Evolutionary conservation across 331 rosid species (phyloP).

Genomic region (Quercus lobata): DNA sequence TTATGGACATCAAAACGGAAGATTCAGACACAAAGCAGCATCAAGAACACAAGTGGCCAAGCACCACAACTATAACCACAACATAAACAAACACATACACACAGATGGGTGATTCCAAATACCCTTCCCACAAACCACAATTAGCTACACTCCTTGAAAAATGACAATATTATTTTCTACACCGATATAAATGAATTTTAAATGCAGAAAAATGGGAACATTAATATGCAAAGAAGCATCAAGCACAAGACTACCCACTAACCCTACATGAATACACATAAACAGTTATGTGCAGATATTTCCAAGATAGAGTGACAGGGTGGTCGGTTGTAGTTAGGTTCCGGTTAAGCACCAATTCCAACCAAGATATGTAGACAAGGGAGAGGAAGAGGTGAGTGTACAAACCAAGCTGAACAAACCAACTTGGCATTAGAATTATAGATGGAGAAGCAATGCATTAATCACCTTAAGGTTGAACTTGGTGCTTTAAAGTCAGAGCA

Average conservation of each 20-base stretch:
- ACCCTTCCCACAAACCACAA: not conserved
- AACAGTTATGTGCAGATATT: too few relatives aligned
- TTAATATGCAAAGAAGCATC: not conserved
- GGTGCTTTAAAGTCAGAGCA: too few relatives aligned
- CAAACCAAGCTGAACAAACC: too few relatives aligned
- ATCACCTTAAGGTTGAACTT: too few relatives aligned
- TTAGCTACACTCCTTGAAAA: not conserved
- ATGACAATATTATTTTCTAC: not conserved
- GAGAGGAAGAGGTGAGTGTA: too few relatives aligned
- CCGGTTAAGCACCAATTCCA: too few relatives aligned
- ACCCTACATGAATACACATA: not conserved
- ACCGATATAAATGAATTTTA: not conserved
- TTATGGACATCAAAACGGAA: not conserved
- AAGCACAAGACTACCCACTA: not conserved
- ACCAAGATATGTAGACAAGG: too few relatives aligned
- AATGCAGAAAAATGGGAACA: not conserved
- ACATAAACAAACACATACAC: not conserved
- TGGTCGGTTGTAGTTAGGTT: too few relatives aligned
- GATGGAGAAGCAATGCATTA: too few relatives aligned
- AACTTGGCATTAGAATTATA: too few relatives aligned
- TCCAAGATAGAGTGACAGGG: too few relatives aligned
- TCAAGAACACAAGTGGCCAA: not conserved
- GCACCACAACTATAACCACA: not conserved
- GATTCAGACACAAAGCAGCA: not conserved
- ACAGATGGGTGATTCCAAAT: not conserved